Base-by-base conservation (phyloP, 148 eudicot species). In the Silene conica region DNA sequence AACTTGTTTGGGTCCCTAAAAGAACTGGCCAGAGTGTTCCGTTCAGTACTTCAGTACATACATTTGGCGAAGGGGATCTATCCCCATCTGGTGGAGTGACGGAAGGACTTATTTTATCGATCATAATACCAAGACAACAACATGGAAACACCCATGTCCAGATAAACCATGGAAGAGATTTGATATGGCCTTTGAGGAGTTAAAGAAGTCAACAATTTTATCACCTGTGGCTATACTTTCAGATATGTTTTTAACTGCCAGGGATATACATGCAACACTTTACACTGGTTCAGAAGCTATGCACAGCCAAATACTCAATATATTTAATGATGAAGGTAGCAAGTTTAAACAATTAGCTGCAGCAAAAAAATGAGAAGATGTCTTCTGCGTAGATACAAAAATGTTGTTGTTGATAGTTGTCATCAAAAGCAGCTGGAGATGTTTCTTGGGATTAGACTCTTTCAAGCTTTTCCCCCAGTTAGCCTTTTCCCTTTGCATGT, bases 81-180 rank as follows among this genome's bases (percentile, higher is more conserved):
- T 94, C 66, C 98, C 98, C 66, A 91, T 94, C 31, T 94, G 98
- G 98, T 94, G 98, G 98, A 96, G 98, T 77, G 98, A 97, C 77
- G 98, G 98, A 71, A 94, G 87, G 84, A 80, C 92, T 61, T 94
- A 91, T 83, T 94, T 69, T 84, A 94, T 94, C 77, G 98, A 94
- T 85, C 98, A 94, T 82, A 91, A 94, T 79, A 94, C 98, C 56
- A 88, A 92, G 84, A 94, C 98, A 11, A 94, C 98, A 16, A 94
- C 97, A 11, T 94, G 98, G 98, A 94, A 86, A 70, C 98, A 94
- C 87, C 98, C 98, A 52, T 94, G 98, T n/a, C 98, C 98, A 46
- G 98, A 94, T 80, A 94, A 91, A 81, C 97, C 98, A 23, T 94
- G 98, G 98, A 94, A 94, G n/a, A n/a, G n/a, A n/a, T n/a, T n/a